Base-by-base conservation (phyloP, 139 green algal species). In the Marvania coccoides region DNA sequence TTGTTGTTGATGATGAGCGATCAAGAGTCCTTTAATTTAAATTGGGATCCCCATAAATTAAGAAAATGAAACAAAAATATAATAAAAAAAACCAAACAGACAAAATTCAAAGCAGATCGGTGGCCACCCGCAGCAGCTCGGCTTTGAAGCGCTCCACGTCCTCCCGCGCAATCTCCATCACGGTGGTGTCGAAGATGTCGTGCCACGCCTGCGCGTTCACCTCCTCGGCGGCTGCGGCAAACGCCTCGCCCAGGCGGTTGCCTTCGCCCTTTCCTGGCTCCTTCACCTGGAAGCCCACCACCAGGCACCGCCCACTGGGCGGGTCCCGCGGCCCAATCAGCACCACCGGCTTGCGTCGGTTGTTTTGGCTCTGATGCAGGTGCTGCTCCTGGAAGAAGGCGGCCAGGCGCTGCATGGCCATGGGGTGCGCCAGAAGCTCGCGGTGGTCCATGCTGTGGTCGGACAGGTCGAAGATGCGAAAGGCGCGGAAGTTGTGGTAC, bases 301-400 rank as follows among this genome's bases (percentile, higher is more conserved):
- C 72, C 31, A 79, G 42, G 64, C 72, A 79, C 14, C 71, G 63
- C 19, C 45, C 42, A 33, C 30, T 33, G 10, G 30, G 37, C 1
- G 26, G 19, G n/a, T 40, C 38, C 28, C 47, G 45, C 24, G 72
- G 65, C 10, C 63, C 72, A 26, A 79, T 57, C 1, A 79, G 59
- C 7, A 79, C 63, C 12, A 79, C 47, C 2, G 72, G 72, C 61
- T 79, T 79, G 36, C 65, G 59, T 38, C 26, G 35, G 48, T 34
- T 58, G n/a, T 19, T 58, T 58, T 64, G 57, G 59, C 59, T 66
- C 3, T 39, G 30, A 55, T 78, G 71, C 23, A 57, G 70, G 55
- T 79, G 33, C 34, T 79, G 72, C 38, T 79, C 79, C 31, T 80
- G 76, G 30, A 85, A 76, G 58, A 83, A 85, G 24, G 63, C 40